Evolutionary conservation across 1,284 basidiomycete species (phyloP).

Genomic region (Exsudoporus floridanus): DNA sequence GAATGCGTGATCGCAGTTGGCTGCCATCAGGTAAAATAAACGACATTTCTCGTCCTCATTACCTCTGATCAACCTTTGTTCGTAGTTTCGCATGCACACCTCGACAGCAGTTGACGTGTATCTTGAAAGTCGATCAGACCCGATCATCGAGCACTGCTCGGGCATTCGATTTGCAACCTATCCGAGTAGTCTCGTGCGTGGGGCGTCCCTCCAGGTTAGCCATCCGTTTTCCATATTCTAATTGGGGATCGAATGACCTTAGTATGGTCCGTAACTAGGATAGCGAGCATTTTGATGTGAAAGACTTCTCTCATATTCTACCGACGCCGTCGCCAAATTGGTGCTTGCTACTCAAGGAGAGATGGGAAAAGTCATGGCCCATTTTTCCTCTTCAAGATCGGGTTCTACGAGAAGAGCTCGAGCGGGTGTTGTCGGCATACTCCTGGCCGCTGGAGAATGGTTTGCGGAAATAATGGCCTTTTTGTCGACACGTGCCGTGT

Average conservation of each 20-base stretch:
- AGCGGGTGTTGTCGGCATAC: slow-evolving; percentile 16
- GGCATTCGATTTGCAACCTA: slow-evolving; percentile 60
- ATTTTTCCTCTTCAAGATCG: slow-evolving; percentile 15
- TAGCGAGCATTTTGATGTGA: slow-evolving; percentile 44
- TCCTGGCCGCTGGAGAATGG: background rate
- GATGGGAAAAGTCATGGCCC: slow-evolving; percentile 27
- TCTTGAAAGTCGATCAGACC: slow-evolving; percentile 63
- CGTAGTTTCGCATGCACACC: slow-evolving; percentile 78
- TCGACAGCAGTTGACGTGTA: slow-evolving; percentile 61
- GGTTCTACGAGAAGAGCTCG: slow-evolving; percentile 15
- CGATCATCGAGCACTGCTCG: slow-evolving; percentile 73
- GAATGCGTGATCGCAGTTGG: slow-evolving; percentile 63
- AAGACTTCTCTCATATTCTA: slow-evolving; percentile 82
- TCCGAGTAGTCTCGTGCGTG: slow-evolving; percentile 39
- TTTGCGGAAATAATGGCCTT: background rate
- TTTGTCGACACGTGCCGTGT: background rate
- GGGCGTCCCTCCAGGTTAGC: slow-evolving; percentile 20
- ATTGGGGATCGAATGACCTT: background rate
- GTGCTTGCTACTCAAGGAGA: slow-evolving; percentile 37
- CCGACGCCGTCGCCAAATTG: slow-evolving; percentile 72
- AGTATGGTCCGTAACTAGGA: slow-evolving; percentile 6
- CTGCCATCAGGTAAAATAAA: slow-evolving; percentile 68
- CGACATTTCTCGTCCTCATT: background rate
- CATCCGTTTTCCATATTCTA: background rate
- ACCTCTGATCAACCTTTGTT: background rate